Conservation (phyloP, 139 green algal genomes). For the Coelastrella sp. region DNA sequence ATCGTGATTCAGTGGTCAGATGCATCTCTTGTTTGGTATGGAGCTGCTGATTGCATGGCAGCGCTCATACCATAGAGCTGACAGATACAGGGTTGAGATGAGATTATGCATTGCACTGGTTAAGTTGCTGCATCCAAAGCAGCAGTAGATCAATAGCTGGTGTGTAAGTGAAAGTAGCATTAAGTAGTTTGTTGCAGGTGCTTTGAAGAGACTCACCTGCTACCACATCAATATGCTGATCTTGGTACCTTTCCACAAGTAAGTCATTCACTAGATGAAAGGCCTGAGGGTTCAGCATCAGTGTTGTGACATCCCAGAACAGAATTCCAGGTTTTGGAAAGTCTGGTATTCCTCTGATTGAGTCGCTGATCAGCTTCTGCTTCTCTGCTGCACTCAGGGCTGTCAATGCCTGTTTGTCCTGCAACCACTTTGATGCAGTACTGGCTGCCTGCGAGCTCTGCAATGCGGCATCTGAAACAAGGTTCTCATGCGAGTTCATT, state of each 20-base stretch:
- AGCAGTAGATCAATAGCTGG: background rate
- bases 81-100: no score
- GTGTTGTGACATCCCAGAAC: conserved; percentile 97
- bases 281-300: conserved; percentile 88
- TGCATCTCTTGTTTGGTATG: no score
- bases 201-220: conserved; percentile 68
- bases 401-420: background rate
- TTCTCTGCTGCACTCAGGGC: background rate
- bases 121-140: no score
- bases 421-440: background rate
- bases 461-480: background rate
- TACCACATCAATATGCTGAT: conserved; percentile 84
- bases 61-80: no score
- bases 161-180: background rate
- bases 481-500: background rate
- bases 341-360: conserved; percentile 82
- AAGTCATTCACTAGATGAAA: conserved; percentile 91
- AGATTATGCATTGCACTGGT: no score
- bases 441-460: background rate
- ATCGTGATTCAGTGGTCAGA: no score
- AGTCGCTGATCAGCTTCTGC: conserved; percentile 61
- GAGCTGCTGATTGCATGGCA: no score
- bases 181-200: background rate
- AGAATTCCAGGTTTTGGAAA: conserved; percentile 95
- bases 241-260: conserved; percentile 83